These are phyloP conservation scores for Microthyrium microscopicum DNA, from an alignment of 2,329 filamentous ascomycete species.

Conservation along the genomic window DNA sequence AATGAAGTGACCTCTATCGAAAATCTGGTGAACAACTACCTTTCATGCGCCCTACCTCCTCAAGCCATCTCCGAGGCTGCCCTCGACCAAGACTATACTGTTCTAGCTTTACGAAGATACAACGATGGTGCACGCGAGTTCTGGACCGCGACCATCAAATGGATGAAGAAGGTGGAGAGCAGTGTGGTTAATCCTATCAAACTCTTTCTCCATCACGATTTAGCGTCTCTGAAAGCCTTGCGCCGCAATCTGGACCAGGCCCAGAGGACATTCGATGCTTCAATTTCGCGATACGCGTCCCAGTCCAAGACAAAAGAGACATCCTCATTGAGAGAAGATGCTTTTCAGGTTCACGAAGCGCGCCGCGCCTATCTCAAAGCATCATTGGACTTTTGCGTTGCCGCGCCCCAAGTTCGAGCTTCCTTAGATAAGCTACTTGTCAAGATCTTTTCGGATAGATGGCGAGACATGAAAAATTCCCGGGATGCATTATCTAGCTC, in stretches of 20 bases:
- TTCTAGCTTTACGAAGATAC: constrained; percentile 70
- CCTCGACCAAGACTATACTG: constrained; percentile 87
- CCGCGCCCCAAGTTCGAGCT: constrained; percentile 70
- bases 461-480: constrained; percentile 64
- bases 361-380: constrained; percentile 81
- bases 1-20: constrained; percentile 60
- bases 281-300: constrained; percentile 62
- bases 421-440: constrained; percentile 77
- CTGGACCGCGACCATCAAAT: constrained; percentile 60
- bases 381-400: constrained; percentile 82
- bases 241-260: constrained; percentile 58
- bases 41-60: constrained; percentile 60
- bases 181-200: constrained; percentile 69
- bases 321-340: constrained; percentile 80
- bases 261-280: constrained; percentile 71
- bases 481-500: constrained; percentile 45
- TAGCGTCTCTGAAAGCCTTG: constrained; percentile 58
- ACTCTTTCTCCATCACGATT: constrained; percentile 58
- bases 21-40: constrained; percentile 58
- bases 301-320: constrained; percentile 91
- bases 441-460: constrained; percentile 68
- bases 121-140: constrained; percentile 76
- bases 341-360: constrained; percentile 86
- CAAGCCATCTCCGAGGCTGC: constrained; percentile 61
- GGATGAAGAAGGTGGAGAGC: constrained; percentile 61